A percentile compares a stretch with the other conserved stretches of the same genome.
Conservation (phyloP, 2,329 filamentous ascomycete genomes). For the Dothistroma septosporum region DNA sequence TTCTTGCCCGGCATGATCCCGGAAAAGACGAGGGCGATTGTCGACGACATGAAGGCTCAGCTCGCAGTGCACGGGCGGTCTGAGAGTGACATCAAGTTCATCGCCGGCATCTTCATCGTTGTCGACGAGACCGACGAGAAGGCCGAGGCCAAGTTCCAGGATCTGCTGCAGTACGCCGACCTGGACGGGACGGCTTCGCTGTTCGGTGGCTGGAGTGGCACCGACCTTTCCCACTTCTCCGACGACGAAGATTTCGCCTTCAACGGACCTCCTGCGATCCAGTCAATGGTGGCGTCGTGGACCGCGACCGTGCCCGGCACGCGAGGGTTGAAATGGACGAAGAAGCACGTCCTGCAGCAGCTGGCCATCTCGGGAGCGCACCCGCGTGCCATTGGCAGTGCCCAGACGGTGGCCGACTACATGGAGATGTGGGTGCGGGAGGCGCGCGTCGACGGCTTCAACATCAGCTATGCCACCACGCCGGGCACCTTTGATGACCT, state of each 20-base stretch:
- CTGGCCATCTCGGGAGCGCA: slow-evolving; percentile 43
- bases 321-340: slow-evolving; percentile 43
- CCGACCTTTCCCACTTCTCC: slow-evolving; percentile 41
- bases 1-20: slow-evolving; percentile 46
- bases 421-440: slow-evolving; percentile 45
- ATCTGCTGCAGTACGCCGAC: slow-evolving; percentile 43
- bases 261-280: slow-evolving; percentile 38
- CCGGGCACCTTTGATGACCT: slow-evolving; percentile 41
- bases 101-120: slow-evolving; percentile 43
- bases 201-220: slow-evolving; percentile 48
- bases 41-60: slow-evolving; percentile 41
- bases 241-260: slow-evolving; percentile 48
- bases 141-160: slow-evolving; percentile 42
- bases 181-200: slow-evolving; percentile 43
- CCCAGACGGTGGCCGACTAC: slow-evolving; percentile 44
- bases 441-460: slow-evolving; percentile 42
- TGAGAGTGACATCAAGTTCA: slow-evolving; percentile 41
- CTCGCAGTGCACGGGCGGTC: slow-evolving; percentile 40
- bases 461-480: slow-evolving; percentile 43
- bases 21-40: slow-evolving; percentile 40
- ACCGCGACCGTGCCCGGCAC: slow-evolving; percentile 42
- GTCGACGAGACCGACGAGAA: slow-evolving; percentile 45
- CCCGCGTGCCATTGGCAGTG: slow-evolving; percentile 38
- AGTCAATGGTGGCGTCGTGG: slow-evolving; percentile 45
- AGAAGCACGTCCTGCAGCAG: slow-evolving; percentile 42